These are phyloP conservation scores for Friedmanniomyces simplex DNA, from an alignment of 495 filamentous ascomycete species.

Conservation along the genomic window DNA sequence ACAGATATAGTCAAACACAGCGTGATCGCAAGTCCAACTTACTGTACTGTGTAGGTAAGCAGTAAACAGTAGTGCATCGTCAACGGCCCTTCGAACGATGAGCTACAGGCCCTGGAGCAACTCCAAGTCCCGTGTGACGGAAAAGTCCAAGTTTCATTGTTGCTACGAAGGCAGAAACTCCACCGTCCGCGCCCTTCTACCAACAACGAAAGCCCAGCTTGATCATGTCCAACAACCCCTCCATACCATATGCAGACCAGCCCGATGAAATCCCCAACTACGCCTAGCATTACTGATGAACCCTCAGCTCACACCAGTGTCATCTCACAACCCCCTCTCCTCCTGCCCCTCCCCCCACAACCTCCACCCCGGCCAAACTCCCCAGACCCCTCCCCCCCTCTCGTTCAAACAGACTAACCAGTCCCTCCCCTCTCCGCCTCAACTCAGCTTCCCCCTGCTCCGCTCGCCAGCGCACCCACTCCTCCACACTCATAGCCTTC, in stretches of 20 bases:
- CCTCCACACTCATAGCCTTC: slow-evolving; percentile 81
- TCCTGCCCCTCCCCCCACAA: neutral
- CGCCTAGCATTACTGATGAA: neutral
- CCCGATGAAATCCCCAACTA: neutral
- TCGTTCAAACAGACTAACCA: slow-evolving; percentile 69
- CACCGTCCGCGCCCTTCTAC: too few relatives aligned
- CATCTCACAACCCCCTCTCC: neutral
- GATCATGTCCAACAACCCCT: too few relatives aligned
- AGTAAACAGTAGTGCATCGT: too few relatives aligned
- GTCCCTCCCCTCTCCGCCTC: slow-evolving; percentile 65
- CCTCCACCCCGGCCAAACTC: slow-evolving; percentile 58
- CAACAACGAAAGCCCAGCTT: too few relatives aligned
- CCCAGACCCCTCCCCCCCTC: slow-evolving; percentile 68
- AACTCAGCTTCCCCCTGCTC: slow-evolving; percentile 66
- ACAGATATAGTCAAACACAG: too few relatives aligned
- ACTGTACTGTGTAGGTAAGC: too few relatives aligned
- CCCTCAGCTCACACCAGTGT: neutral
- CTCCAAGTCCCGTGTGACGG: too few relatives aligned
- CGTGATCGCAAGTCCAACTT: too few relatives aligned
- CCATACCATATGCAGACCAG: neutral
- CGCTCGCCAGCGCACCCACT: slow-evolving; percentile 82
- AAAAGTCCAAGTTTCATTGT: too few relatives aligned
- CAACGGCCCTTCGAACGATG: too few relatives aligned
- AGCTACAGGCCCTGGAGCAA: too few relatives aligned
- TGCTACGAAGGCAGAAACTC: too few relatives aligned